Conservation (phyloP, 2,329 filamentous ascomycete species). For the Monascus ruber region DNA sequence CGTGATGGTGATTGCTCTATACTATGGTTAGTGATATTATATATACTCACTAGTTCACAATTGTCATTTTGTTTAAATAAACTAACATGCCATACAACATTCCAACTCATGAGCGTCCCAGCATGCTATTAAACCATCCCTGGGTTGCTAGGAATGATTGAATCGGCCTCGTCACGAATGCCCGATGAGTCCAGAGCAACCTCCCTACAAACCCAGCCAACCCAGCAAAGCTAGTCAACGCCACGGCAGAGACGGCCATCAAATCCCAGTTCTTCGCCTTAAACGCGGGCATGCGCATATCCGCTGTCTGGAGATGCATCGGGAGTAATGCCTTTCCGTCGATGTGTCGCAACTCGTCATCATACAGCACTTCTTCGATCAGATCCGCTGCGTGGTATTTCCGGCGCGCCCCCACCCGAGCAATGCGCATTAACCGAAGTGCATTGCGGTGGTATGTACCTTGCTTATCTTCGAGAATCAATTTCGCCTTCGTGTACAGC, state of each 20-base stretch:
- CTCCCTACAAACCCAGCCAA: too few species aligned
- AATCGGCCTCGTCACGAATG: too few species aligned
- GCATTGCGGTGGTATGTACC: conserved; percentile 23
- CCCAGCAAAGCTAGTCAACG: too few species aligned
- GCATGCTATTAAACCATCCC: too few species aligned
- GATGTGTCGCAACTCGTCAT: conserved; percentile 14
- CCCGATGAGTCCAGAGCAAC: too few species aligned
- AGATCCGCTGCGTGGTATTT: conserved; percentile 32
- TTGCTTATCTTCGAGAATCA: conserved; percentile 18
- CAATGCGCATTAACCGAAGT: conserved; percentile 28
- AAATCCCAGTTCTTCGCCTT: conserved; percentile 33
- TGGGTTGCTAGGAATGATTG: too few species aligned
- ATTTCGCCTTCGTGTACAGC: conserved; percentile 17
- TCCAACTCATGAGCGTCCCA: too few species aligned
- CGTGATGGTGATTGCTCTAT: too few species aligned
- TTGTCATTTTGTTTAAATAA: too few species aligned
- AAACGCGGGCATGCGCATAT: conserved; percentile 31
- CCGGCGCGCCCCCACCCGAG: conserved; percentile 23
- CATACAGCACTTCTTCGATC: conserved; percentile 33
- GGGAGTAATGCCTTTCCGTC: conserved; percentile 14
- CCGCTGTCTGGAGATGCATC: conserved; percentile 36
- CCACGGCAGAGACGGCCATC: background rate
- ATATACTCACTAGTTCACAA: too few species aligned
- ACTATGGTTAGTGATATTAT: too few species aligned
- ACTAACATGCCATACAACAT: too few species aligned